These are phyloP conservation scores for Boletus reticuloceps DNA, from an alignment of 768 basidiomycete species.

Conservation along the genomic window DNA sequence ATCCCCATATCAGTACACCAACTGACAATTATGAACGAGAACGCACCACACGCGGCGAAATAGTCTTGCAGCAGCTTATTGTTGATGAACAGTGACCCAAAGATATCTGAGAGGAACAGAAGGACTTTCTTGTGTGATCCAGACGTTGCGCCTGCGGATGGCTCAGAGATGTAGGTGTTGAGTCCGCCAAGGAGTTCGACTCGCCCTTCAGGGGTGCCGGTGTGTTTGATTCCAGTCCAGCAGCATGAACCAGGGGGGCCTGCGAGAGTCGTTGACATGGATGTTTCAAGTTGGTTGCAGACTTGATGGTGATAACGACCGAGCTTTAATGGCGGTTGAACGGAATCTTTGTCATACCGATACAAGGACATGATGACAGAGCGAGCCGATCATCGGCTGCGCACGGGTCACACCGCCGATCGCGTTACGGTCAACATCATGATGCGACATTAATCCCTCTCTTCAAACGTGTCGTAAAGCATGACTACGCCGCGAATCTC, in stretches of 20 bases:
- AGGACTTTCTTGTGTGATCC: constrained; percentile 42
- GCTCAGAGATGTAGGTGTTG: constrained; percentile 54
- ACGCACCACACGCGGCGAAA: constrained; percentile 55
- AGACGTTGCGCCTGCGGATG: constrained; percentile 22
- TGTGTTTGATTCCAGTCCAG: constrained; percentile 47
- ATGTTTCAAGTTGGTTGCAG: not conserved
- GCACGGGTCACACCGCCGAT: too few species aligned
- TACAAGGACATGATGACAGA: too few species aligned
- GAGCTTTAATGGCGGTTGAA: too few species aligned
- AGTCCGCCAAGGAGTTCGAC: constrained; percentile 44
- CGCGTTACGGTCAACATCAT: too few species aligned
- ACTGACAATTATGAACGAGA: not conserved
- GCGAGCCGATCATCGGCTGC: too few species aligned
- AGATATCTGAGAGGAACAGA: constrained; percentile 56
- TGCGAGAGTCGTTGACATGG: constrained; percentile 35
- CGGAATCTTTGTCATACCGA: not conserved
- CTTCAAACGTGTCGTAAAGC: not conserved
- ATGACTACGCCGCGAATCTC: constrained; percentile 34
- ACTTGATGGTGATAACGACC: not conserved
- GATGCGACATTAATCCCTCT: not conserved
- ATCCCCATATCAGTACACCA: not conserved
- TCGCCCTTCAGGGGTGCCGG: constrained; percentile 45
- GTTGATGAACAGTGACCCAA: constrained; percentile 52
- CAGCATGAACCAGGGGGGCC: constrained; percentile 47
- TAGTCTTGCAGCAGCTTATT: constrained; percentile 59